A percentile compares a stretch with the other conserved stretches of the same genome.
phyloP scores from a whole-genome alignment of 768 basidiomycete genomes.

The Boletus reticuloceps region DNA sequence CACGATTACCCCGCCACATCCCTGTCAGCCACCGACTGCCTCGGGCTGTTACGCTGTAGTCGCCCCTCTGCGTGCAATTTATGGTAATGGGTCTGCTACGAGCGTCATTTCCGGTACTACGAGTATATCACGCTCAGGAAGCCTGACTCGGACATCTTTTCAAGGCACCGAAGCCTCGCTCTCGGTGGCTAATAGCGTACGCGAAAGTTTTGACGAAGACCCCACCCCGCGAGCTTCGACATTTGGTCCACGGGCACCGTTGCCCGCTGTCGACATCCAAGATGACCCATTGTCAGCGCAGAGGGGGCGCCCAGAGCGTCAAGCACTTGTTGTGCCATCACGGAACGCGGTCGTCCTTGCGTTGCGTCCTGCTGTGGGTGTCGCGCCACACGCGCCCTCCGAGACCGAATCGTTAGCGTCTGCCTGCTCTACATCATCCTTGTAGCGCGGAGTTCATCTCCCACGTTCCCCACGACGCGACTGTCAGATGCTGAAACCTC shows the following conservation, averaged over 20 bases:
- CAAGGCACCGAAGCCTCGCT: constrained; percentile 4
- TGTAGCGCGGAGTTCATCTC: neutral
- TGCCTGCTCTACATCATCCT: constrained; percentile 8
- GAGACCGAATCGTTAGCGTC: constrained; percentile 15
- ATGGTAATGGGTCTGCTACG: constrained; percentile 4
- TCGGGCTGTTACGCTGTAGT: neutral
- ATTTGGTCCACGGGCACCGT: constrained; percentile 5
- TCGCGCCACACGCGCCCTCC: constrained; percentile 19
- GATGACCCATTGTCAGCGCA: neutral
- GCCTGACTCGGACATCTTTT: neutral
- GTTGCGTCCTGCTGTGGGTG: constrained; percentile 22
- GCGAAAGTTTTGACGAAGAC: constrained; percentile 16
- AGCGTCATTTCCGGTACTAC: constrained; percentile 2
- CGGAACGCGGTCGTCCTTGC: neutral
- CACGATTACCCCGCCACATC: neutral
- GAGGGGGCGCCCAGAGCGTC: constrained; percentile 10
- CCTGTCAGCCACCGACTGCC: neutral
- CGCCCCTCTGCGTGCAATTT: constrained; percentile 3
- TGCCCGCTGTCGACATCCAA: neutral
- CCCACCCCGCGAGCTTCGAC: constrained; percentile 25
- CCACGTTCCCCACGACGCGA: neutral
- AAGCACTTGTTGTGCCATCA: constrained; percentile 16
- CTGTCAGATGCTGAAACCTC: neutral
- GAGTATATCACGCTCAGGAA: neutral
- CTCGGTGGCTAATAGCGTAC: constrained; percentile 5